These are phyloP conservation scores for Candolleomyces efflorescens DNA, from an alignment of 768 basidiomycete species.

Conservation along the genomic window DNA sequence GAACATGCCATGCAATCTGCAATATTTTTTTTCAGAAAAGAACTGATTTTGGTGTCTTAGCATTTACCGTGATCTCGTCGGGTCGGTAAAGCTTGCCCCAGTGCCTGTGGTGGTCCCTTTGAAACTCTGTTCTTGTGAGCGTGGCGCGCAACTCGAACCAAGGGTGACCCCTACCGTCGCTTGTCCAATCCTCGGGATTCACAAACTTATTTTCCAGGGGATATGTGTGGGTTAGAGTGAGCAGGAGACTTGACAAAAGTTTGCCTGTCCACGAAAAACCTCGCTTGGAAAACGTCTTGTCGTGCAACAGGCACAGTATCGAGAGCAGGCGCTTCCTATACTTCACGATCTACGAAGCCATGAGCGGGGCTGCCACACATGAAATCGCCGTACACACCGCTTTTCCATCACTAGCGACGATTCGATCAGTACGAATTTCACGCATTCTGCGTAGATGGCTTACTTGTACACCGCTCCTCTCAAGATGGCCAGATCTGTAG, in stretches of 20 bases:
- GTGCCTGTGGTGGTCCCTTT: conserved; percentile 59
- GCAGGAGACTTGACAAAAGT: conserved; percentile 63
- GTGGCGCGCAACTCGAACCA: not conserved
- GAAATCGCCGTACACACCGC: conserved; percentile 34
- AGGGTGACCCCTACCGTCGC: conserved; percentile 45
- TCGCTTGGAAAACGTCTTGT: conserved; percentile 73
- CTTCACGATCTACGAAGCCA: conserved; percentile 47
- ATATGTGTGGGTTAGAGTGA: conserved; percentile 78
- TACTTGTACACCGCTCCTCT: conserved; percentile 80
- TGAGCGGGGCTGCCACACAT: conserved; percentile 5
- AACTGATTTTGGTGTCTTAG: conserved; percentile 8
- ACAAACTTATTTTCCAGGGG: conserved; percentile 78
- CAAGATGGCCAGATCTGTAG: conserved; percentile 65
- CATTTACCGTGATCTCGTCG: conserved; percentile 60
- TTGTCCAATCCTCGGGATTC: conserved; percentile 72
- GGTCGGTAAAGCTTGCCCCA: conserved; percentile 80
- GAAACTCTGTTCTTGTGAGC: conserved; percentile 48
- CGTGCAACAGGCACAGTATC: conserved; percentile 58
- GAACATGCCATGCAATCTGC: conserved; percentile 77
- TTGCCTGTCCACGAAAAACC: conserved; percentile 82
- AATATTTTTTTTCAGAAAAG: not conserved
- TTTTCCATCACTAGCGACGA: conserved; percentile 45
- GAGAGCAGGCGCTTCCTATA: conserved; percentile 60
- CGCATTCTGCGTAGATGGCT: conserved; percentile 19
- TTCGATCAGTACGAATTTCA: conserved; percentile 3